These are phyloP conservation scores for Termitomyces titanicus DNA, from an alignment of 768 basidiomycete genomes.

Conservation along the genomic window DNA sequence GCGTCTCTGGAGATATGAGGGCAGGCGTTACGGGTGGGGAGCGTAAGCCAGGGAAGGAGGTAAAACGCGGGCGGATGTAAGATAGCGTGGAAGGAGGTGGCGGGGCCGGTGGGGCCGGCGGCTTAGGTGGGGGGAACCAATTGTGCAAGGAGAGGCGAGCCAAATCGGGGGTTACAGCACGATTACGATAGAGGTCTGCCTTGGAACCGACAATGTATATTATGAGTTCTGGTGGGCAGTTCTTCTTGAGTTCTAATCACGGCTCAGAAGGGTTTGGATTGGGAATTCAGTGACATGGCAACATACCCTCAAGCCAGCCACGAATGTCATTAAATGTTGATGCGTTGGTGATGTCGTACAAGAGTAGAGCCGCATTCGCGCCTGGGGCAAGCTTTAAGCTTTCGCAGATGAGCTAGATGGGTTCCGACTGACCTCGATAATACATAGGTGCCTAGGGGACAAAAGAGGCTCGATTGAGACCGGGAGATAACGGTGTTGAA, in stretches of 20 bases:
- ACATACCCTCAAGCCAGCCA: conserved; percentile 85
- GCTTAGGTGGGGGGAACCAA: conserved; percentile 83
- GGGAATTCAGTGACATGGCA: conserved; percentile 15
- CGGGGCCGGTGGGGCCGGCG: conserved; percentile 63
- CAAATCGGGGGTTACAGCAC: conserved; percentile 77
- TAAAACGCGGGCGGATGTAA: conserved; percentile 77
- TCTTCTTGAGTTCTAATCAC: conserved; percentile 79
- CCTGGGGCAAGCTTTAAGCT: conserved; percentile 37
- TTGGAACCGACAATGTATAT: conserved; percentile 97
- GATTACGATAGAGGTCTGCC: conserved; percentile 68
- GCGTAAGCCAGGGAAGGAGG: conserved; percentile 63
- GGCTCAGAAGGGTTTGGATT: conserved; percentile 12
- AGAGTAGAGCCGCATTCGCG: conserved; percentile 88
- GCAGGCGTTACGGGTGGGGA: conserved; percentile 50
- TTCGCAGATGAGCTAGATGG: conserved; percentile 1
- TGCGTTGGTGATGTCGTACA: conserved; percentile 94
- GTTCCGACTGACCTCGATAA: conserved; percentile 58
- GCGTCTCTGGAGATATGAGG: conserved; percentile 49
- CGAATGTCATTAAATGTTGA: conserved; percentile 87
- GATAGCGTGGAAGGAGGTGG: conserved; percentile 64
- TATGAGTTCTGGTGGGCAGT: conserved; percentile 82
- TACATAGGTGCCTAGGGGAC: conserved; percentile 83
- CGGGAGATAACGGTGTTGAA: conserved; percentile 11
- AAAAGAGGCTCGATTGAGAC: conserved; percentile 13
- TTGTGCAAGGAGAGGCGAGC: conserved; percentile 81